Base-by-base conservation (phyloP, 371 early-diverging fungal genomes). In the Parasitella parasitica region DNA sequence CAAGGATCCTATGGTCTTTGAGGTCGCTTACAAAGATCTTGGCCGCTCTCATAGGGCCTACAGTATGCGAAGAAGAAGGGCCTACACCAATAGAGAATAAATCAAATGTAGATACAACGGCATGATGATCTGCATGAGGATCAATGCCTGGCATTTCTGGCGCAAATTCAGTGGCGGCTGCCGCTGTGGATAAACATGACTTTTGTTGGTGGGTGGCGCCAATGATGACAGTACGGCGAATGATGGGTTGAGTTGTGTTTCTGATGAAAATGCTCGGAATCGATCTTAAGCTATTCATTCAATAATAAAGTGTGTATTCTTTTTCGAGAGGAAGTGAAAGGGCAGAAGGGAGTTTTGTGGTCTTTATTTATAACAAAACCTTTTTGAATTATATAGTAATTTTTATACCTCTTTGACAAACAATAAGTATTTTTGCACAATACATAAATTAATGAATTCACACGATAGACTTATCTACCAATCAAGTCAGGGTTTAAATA, bases 41-140 rank as follows among this genome's bases (percentile, higher is more conserved):
- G 28, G 95, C 94, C 9, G 97, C 96, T 28, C 97, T 88, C 96
- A 97, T 96, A 3, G 97, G 97, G 15, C 97, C 96, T 11, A 95
- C 95, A 0, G 93, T 92, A 67, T 91, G 91, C 49, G 92, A 90
- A 72, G 93, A 93, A 16, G 93, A 92, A 0, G 97, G 97, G 0
- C 97, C 97, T 15, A 96, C 90, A 27, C 97, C 96, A 56, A 97
- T 95, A 20, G 94, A 94, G 67, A 95, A 96, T 62, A 97, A 70
- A 80, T 97, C 95, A 81, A 97, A 96, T 6, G 93, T 91, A 38
- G 93, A 93, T 8, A 95, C 92, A 3, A 95, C 95, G 22, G 95
- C 95, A 68, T 96, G 95, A 32, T 77, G 78, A n/a, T 83, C 80
- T n/a, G 46, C 43, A 24, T 30, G 27, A 30, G 34, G 18, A 4